Percentiles rank a stretch among this genome's conserved stretches.
Conservation (phyloP, 345 rosid genomes). For the Pseudoturritis turrita region DNA sequence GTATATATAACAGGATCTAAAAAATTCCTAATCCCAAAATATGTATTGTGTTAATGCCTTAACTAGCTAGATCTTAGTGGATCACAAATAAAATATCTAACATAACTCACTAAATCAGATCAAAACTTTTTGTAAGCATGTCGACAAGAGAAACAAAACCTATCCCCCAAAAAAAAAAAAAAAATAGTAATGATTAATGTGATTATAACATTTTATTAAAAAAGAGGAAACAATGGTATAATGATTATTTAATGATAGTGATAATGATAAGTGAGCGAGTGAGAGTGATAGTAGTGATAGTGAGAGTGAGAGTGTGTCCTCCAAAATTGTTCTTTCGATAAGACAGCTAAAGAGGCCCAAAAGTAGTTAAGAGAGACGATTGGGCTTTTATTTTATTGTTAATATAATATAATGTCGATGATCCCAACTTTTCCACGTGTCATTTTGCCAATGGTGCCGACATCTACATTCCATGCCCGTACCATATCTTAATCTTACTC, state of each 20-base stretch:
- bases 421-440: neutral
- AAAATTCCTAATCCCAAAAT: neutral
- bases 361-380: neutral
- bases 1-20: neutral
- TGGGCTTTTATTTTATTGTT: neutral
- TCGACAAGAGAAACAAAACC: conserved; percentile 31
- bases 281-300: neutral
- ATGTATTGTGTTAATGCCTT: neutral
- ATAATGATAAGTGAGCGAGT: neutral
- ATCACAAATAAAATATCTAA: neutral
- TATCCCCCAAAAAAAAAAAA: neutral
- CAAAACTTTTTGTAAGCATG: neutral
- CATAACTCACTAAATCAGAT: neutral
- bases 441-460: conserved; percentile 1
- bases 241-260: conserved; percentile 17
- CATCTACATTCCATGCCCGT: neutral
- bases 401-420: conserved; percentile 26
- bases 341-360: conserved; percentile 20
- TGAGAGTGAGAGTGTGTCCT: neutral
- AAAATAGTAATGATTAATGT: neutral
- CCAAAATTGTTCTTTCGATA: neutral
- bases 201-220: neutral
- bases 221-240: neutral
- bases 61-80: neutral
- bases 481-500: neutral